Evolutionary conservation across 768 basidiomycete genomes (phyloP).

Genomic region (Boletus patriciae): DNA sequence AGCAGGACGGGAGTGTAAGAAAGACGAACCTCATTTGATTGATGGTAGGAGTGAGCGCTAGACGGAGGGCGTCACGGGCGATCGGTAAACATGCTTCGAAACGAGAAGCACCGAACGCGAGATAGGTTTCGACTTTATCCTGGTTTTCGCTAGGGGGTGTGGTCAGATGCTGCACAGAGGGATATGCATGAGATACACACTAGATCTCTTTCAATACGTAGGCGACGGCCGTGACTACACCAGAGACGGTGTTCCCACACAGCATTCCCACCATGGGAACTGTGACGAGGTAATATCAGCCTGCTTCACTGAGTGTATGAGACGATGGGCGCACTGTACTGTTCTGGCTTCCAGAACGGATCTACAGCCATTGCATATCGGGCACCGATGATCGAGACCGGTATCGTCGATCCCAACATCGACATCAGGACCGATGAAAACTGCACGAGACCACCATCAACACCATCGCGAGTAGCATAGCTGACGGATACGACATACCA

Average conservation of each 20-base stretch:
- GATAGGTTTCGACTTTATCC: constrained; percentile 83
- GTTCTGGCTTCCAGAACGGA: constrained; percentile 83
- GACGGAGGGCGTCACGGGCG: constrained; percentile 71
- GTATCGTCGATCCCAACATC: constrained; percentile 75
- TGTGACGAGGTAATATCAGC: constrained; percentile 28
- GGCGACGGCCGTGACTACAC: constrained; percentile 67
- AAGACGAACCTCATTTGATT: constrained; percentile 75
- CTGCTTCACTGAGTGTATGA: no score
- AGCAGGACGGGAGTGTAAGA: not conserved
- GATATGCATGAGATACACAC: constrained; percentile 40
- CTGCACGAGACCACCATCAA: constrained; percentile 29
- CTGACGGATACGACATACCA: constrained; percentile 47
- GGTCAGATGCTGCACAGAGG: not conserved
- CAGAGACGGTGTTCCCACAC: constrained; percentile 75
- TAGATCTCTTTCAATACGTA: constrained; percentile 75
- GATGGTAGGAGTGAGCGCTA: constrained; percentile 78
- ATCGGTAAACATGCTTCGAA: constrained; percentile 83
- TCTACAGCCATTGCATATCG: constrained; percentile 72
- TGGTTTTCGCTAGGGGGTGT: constrained; percentile 59
- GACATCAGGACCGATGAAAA: constrained; percentile 65
- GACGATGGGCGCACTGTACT: constrained; percentile 57
- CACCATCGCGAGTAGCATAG: not conserved
- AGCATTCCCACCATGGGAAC: constrained; percentile 88
- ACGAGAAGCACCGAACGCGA: constrained; percentile 82
- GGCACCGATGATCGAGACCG: constrained; percentile 74